Evolutionary conservation across 441 rosid genomes (phyloP), one percentile per base, ranked within the genome.

Genomic region (Kokia cookei): DNA sequence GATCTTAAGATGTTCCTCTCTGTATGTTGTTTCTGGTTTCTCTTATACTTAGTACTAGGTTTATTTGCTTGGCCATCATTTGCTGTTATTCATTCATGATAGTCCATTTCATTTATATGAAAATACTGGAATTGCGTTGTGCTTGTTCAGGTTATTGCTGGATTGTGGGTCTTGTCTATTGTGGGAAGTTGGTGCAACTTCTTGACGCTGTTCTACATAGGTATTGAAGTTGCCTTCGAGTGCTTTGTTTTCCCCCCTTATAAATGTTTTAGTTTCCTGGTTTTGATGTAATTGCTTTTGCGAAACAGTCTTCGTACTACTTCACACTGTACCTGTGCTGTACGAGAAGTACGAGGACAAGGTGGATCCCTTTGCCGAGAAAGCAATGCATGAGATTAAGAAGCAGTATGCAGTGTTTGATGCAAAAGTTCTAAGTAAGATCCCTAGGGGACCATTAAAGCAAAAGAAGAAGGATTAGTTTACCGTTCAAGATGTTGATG

Each of bases 1-100:
- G 98, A 96, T 76, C 90, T 93, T 78, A 93, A 93, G 89, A 92
- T 92, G 87, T 93, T 96, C 79, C 91, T 96, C 26, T 79, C 79
- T 15, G 92, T 89, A 84, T 69, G 90, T 83, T 26, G 29, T 27
- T 45, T 12, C 14, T 3, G 27, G n/a, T 14, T 45, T 50, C 57
- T 73, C 45, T 26, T 68, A 11, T 37, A 24, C n/a, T 11, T 17
- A 3, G 5, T 32, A 32, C 7, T 12, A 11, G 29, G 19, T 69
- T 32, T 54, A 6, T 57, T 7, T 19, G 10, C 6, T 37, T 24
- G 5, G 10, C 17, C 26, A 17, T 63, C 67, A 40, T 63, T 9
- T 64, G 3, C 43, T 11, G 9, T 51, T 69, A 45, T 53, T 32
- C n/a, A n/a, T 48, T 35, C n/a, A 7, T n/a, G 5, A 32, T 57